Evolutionary conservation across 2,329 filamentous ascomycete genomes (phyloP).

Genomic region (Arthrobotrys sphaeroides): DNA sequence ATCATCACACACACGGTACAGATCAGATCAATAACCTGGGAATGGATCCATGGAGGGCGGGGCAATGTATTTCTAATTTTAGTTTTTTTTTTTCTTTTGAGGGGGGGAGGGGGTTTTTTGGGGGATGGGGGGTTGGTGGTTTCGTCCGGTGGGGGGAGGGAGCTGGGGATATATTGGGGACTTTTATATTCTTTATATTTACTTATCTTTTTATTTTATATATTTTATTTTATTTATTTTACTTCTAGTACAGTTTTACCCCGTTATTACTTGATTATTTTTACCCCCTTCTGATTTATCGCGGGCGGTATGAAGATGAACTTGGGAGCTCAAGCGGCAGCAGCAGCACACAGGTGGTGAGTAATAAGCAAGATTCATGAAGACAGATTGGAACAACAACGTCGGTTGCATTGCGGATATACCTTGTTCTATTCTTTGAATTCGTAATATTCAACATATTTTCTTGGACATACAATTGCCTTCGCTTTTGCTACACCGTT

Average conservation of each 20-base stretch:
- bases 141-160: constrained; percentile 5
- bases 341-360: constrained; percentile 29
- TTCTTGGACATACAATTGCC: too few species aligned
- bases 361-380: constrained; percentile 11
- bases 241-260: constrained; percentile 31
- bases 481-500: too few species aligned
- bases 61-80: constrained; percentile 30
- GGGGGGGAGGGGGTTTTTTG: neutral
- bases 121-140: neutral
- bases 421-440: too few species aligned
- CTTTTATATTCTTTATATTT: constrained; percentile 12
- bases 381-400: neutral
- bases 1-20: constrained; percentile 19
- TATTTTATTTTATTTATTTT: constrained; percentile 24
- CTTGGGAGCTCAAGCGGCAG: neutral
- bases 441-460: too few species aligned
- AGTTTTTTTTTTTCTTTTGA: constrained; percentile 15
- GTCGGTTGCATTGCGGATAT: too few species aligned
- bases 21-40: constrained; percentile 7
- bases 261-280: constrained; percentile 43
- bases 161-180: constrained; percentile 18
- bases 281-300: constrained; percentile 42
- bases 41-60: too few species aligned
- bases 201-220: neutral
- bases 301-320: neutral